Conservation (phyloP, 2,329 filamentous ascomycete species). For the Colletotrichum gloeosporioides region DNA sequence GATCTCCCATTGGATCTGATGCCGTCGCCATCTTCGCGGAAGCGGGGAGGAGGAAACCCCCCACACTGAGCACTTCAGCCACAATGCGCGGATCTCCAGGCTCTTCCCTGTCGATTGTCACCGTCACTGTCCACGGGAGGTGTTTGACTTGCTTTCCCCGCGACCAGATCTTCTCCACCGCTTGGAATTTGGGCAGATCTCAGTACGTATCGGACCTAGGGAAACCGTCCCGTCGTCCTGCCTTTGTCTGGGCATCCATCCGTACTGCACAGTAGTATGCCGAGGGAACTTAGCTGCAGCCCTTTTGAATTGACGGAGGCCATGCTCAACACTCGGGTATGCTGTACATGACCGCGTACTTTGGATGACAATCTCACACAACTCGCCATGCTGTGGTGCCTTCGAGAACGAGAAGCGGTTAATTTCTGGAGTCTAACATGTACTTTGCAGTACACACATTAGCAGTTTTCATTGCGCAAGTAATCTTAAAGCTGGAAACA, state of each 20-base stretch:
- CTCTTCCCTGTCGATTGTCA: conserved; percentile 6
- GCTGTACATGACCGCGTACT: not conserved
- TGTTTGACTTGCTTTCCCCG: not conserved
- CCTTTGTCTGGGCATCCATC: not conserved
- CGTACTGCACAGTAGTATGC: not conserved
- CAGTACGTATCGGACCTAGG: not conserved
- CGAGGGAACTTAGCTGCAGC: not conserved
- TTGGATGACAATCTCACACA: not conserved
- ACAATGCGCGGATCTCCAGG: not conserved
- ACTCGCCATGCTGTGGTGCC: not conserved
- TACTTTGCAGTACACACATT: not conserved
- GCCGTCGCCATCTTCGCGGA: not conserved
- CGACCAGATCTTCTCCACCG: not conserved
- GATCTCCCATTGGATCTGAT: not conserved
- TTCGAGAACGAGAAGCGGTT: not conserved
- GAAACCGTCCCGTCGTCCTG: not conserved
- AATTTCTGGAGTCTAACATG: not conserved
- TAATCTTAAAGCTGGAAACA: not conserved
- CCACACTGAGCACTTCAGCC: conserved; percentile 3
- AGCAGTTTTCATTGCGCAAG: not conserved
- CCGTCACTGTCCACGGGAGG: not conserved
- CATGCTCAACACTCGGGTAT: not conserved
- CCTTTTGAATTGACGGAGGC: not conserved
- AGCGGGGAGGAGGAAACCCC: conserved; percentile 11
- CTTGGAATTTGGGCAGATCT: not conserved